Evolutionary conservation across 1,284 basidiomycete species (phyloP), one percentile per base, ranked within the genome.

Genomic region (Malassezia dermatis): DNA sequence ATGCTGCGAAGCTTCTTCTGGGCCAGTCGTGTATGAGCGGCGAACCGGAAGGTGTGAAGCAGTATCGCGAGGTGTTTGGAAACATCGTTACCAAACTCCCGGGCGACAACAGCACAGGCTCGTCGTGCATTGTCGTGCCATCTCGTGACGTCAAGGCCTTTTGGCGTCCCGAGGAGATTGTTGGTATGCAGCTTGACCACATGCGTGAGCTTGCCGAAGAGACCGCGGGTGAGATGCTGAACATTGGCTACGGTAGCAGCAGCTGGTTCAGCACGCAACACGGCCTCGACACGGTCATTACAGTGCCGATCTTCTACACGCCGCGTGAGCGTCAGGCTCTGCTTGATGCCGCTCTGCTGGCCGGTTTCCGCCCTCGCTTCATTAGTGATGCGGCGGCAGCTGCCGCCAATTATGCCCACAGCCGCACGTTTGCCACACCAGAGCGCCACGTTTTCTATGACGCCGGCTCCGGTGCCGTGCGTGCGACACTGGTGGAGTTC

Each of bases 371-470:
- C 17, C 85, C 86, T 24, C 83, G 86, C 0, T 80, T 98, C 58
- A 83, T 98, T 57, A 87, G 90, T 64, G 94, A 99, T 71, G 91
- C 91, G 39, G 86, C 88, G 0, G 63, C 69, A 3, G 68, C 62
- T 6, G 71, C 69, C 8, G 64, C 66, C 55, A 73, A 65, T 78
- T 99, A 89, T 70, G 93, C 91, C 34, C 94, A 96, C 87, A 89
- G 89, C 2, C 82, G 91, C 32, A 81, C 82, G 0, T 98, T 98
- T 79, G 44, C 66, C 7, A 62, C 60, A 54, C 65, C 69, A 12
- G 90, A 94, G 75, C 82, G 84, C 74, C 90, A 98, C 73, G 77
- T 98, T 63, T 85, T 98, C 60, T 96, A 88, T 76, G 94, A 98
- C 69, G 86, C 89, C 1, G 93, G 94, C 34, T 87, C 90, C 2